phyloP scores from a whole-genome alignment of 805 yeast genomes.

The Saccharomycopsis lassenensis region DNA sequence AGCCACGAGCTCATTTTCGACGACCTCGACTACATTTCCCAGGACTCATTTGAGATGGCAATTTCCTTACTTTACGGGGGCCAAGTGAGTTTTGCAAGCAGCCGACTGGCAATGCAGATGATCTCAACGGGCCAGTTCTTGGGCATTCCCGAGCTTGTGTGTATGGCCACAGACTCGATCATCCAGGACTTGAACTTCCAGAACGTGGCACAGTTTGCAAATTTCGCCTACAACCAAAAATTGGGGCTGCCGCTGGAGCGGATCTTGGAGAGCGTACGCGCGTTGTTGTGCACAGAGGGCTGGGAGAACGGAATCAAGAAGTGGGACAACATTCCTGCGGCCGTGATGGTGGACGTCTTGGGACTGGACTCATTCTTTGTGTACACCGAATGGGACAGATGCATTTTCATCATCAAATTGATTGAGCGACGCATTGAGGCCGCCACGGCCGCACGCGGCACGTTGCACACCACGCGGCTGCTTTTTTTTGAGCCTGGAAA shows the following conservation, averaged over 20 bases:
- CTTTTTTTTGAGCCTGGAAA: too few species aligned
- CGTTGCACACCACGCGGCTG: too few species aligned
- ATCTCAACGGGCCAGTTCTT: slow-evolving; percentile 41
- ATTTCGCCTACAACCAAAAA: slow-evolving; percentile 33
- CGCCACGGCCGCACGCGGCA: too few species aligned
- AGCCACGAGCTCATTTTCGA: slow-evolving; percentile 28
- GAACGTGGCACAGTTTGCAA: slow-evolving; percentile 28
- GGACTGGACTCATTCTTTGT: slow-evolving; percentile 42
- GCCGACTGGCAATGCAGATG: slow-evolving; percentile 29
- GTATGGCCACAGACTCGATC: slow-evolving; percentile 31
- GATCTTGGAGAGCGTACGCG: slow-evolving; percentile 36
- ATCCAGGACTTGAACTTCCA: slow-evolving; percentile 27
- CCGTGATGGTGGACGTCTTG: slow-evolving; percentile 33
- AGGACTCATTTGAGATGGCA: slow-evolving; percentile 38
- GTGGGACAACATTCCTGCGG: slow-evolving; percentile 38
- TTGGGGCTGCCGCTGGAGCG: slow-evolving; percentile 37
- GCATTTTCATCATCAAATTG: slow-evolving; percentile 33
- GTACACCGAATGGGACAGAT: slow-evolving; percentile 46
- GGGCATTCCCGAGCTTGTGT: slow-evolving; percentile 35
- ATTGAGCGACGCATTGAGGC: slow-evolving; percentile 27
- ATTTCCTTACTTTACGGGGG: slow-evolving; percentile 38
- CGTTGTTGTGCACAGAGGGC: slow-evolving; percentile 37
- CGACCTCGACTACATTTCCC: slow-evolving; percentile 31
- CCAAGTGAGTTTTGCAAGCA: slow-evolving; percentile 25
- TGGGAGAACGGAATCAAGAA: slow-evolving; percentile 34